These are phyloP conservation scores for Lipomyces chichibuensis DNA, from an alignment of 805 yeast genomes.

Conservation along the genomic window DNA sequence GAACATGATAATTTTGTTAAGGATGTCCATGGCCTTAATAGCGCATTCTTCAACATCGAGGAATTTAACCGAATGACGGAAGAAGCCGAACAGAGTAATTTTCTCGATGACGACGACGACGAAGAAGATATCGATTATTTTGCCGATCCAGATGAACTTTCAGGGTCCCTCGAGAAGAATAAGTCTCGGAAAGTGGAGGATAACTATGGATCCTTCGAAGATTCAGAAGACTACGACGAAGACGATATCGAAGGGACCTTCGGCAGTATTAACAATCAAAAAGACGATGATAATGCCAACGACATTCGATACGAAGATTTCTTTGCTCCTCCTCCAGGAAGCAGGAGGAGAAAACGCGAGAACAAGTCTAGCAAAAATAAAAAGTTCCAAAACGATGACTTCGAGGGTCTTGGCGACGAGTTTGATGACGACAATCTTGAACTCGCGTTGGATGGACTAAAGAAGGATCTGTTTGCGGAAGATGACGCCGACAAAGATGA, in stretches of 20 bases:
- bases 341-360: slow-evolving; percentile 13
- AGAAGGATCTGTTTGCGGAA: slow-evolving; percentile 48
- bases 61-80: slow-evolving; percentile 81
- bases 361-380: slow-evolving; percentile 9
- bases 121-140: slow-evolving; percentile 56
- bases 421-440: slow-evolving; percentile 39
- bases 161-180: slow-evolving; percentile 6
- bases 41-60: slow-evolving; percentile 81
- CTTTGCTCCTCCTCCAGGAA: slow-evolving; percentile 45
- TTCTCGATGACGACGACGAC: slow-evolving; percentile 47
- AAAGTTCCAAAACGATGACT: slow-evolving; percentile 30
- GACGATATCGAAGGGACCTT: slow-evolving; percentile 49
- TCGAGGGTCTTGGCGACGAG: slow-evolving; percentile 37
- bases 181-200: not conserved
- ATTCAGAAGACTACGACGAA: slow-evolving; percentile 39
- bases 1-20: slow-evolving; percentile 42
- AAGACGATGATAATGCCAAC: slow-evolving; percentile 35
- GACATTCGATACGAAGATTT: slow-evolving; percentile 47
- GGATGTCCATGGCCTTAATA: slow-evolving; percentile 72
- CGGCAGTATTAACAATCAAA: slow-evolving; percentile 11
- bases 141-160: slow-evolving; percentile 40
- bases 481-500: slow-evolving; percentile 62
- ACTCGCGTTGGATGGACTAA: slow-evolving; percentile 41
- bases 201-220: slow-evolving; percentile 7
- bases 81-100: slow-evolving; percentile 29